phyloP scores from a whole-genome alignment of 345 rosid genomes.

The Corymbia maculata region DNA sequence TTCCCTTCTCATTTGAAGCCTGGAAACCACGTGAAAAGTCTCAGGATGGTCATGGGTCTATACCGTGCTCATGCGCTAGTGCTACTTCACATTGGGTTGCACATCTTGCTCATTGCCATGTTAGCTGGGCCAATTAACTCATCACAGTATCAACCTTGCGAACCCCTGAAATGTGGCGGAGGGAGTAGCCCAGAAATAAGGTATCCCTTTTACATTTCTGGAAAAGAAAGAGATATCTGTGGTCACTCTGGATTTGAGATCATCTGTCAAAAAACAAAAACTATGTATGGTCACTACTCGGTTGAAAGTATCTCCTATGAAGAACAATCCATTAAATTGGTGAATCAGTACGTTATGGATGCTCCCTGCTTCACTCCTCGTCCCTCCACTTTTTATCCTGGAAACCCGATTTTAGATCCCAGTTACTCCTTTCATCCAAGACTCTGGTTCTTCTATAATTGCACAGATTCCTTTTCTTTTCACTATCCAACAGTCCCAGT shows the following conservation, averaged over 20 bases:
- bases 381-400: rapidly evolving
- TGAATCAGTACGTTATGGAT: neutral
- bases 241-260: neutral
- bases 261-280: neutral
- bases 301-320: neutral
- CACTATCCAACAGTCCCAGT: neutral
- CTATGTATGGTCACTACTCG: neutral
- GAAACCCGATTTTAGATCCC: neutral
- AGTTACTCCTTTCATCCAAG: neutral
- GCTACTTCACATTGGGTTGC: neutral
- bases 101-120: neutral
- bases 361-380: neutral
- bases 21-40: neutral
- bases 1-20: neutral
- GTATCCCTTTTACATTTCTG: neutral
- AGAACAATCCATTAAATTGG: neutral
- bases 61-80: neutral
- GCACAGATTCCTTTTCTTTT: neutral
- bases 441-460: neutral
- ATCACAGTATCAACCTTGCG: neutral
- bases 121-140: neutral
- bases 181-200: neutral
- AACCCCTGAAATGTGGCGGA: neutral
- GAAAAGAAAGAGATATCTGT: neutral
- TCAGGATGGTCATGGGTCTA: neutral